These are phyloP conservation scores for Geoglossum glabrum DNA, from an alignment of 495 filamentous ascomycete genomes.

Conservation along the genomic window DNA sequence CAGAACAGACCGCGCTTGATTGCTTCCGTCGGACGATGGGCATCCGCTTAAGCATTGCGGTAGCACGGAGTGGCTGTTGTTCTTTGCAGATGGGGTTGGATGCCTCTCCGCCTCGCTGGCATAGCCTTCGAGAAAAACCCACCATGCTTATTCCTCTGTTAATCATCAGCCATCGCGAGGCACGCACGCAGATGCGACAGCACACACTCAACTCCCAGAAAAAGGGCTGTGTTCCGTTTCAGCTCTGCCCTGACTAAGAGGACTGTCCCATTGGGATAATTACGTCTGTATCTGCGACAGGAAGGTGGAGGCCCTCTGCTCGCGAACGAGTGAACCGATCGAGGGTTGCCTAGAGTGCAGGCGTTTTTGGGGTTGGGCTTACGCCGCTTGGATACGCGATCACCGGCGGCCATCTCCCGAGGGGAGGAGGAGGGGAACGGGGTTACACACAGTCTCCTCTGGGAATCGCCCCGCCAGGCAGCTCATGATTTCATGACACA, in stretches of 20 bases:
- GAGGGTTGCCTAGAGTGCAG: not conserved
- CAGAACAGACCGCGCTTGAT: no score
- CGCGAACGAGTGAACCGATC: not conserved
- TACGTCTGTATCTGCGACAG: not conserved
- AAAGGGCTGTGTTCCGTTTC: not conserved
- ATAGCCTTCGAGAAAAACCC: not conserved
- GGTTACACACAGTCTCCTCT: no score
- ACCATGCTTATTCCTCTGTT: not conserved
- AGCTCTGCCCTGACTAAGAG: constrained; percentile 1
- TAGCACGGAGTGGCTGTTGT: no score
- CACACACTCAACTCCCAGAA: no score
- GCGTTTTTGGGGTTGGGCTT: not conserved
- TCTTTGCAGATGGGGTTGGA: no score
- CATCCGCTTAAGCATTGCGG: no score
- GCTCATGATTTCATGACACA: not conserved
- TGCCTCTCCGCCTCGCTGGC: not conserved
- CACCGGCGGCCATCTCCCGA: no score
- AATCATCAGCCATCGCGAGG: not conserved
- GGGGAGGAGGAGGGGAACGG: no score
- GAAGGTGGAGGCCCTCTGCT: not conserved
- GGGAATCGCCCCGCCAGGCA: not conserved
- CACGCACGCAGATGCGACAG: not conserved
- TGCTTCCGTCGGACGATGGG: no score
- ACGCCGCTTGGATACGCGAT: not conserved
- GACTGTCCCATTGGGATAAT: no score